Evolutionary conservation across 2,329 filamentous ascomycete genomes (phyloP).

Genomic region (Epichloe amarillans): DNA sequence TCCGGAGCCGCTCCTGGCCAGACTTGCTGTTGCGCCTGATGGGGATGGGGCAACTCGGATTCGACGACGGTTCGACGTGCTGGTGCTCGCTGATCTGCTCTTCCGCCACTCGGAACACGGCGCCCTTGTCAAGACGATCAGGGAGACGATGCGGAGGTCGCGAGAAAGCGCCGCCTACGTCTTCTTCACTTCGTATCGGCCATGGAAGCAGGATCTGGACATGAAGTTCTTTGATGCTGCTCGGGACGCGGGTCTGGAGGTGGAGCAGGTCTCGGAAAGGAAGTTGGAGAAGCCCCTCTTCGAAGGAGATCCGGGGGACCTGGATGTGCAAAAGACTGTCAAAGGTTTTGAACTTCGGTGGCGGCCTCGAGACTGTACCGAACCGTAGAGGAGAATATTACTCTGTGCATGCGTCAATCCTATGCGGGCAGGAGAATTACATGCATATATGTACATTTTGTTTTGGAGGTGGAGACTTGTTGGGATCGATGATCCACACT

Average conservation of each 20-base stretch:
- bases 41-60: background rate
- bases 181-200: constrained; percentile 89
- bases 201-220: constrained; percentile 78
- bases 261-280: constrained; percentile 70
- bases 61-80: constrained; percentile 51
- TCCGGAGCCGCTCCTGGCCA: constrained; percentile 40
- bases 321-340: constrained; percentile 68
- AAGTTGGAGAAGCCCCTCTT: constrained; percentile 81
- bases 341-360: constrained; percentile 65
- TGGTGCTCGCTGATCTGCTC: constrained; percentile 78
- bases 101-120: constrained; percentile 84
- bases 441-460: no score
- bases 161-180: constrained; percentile 56
- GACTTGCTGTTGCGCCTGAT: constrained; percentile 27
- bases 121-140: constrained; percentile 61
- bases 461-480: background rate
- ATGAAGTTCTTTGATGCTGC: constrained; percentile 75
- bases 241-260: constrained; percentile 54
- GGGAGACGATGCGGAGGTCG: constrained; percentile 46
- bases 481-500: background rate
- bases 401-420: background rate
- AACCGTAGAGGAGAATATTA: background rate
- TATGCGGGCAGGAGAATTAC: background rate
- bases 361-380: constrained; percentile 17
- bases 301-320: constrained; percentile 69